phyloP scores from a whole-genome alignment of 129 eudicot genomes.

The Arctium minus region DNA sequence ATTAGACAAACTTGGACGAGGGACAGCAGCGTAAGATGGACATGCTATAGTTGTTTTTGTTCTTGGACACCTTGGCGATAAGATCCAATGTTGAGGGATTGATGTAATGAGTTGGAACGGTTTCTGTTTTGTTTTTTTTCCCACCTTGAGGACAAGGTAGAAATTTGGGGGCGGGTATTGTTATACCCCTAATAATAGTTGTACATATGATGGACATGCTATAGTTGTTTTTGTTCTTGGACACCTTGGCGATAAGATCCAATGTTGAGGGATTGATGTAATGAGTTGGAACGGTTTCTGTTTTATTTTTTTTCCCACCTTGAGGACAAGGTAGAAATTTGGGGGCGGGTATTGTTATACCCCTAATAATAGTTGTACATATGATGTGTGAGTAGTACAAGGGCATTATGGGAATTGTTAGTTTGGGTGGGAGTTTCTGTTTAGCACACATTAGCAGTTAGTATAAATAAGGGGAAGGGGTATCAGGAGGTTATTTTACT shows the following conservation, averaged over 20 bases:
- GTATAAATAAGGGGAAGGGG: too few relatives aligned
- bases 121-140: background rate
- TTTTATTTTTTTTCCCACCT: background rate
- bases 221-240: conserved; percentile 94
- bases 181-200: too few relatives aligned
- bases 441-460: background rate
- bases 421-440: too few relatives aligned
- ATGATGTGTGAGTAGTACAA: too few relatives aligned
- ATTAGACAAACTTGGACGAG: conserved; percentile 96
- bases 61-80: conserved; percentile 77
- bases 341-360: background rate
- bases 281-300: background rate
- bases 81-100: conserved; percentile 72
- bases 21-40: conserved; percentile 95
- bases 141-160: background rate
- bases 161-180: background rate
- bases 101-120: background rate
- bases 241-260: conserved; percentile 68
- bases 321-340: background rate
- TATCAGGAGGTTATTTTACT: background rate
- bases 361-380: too few relatives aligned
- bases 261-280: conserved; percentile 53
- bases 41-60: conserved; percentile 97
- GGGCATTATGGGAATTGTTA: too few relatives aligned
- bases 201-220: conserved; percentile 50